Base-by-base conservation (phyloP, 345 rosid genomes). In the Nasturtium officinale region DNA sequence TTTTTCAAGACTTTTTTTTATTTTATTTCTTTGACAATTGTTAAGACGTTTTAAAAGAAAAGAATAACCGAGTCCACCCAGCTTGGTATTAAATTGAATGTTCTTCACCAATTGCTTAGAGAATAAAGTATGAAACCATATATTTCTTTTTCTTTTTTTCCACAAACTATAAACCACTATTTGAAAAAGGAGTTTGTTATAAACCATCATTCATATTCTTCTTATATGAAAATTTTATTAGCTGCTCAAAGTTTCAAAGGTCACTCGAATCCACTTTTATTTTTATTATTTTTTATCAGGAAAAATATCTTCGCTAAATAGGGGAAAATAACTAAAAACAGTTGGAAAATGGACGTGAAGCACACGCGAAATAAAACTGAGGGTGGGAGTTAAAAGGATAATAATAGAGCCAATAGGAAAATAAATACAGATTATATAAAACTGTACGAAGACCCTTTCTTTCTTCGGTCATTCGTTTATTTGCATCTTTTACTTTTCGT, bases 381-480 rank as follows among this genome's bases (percentile, higher is more conserved):
- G 61, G 5, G 61, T 74, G 61, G 7, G 33, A 7, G 12, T 37
- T 6, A 58, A 48, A 65, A 18, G 17, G 18, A n/a, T n/a, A n/a
- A n/a, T n/a, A 23, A 56, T 8, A 42, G 12, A 45, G 59, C 50
- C 71, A 63, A 55, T 32, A 64, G 23, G 65, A 73, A 72, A 73
- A 64, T 64, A 73, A 21, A n/a, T n/a, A n/a, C n/a, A n/a, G n/a
- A n/a, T n/a, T n/a, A n/a, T n/a, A n/a, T n/a, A n/a, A 53, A 60
- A 61, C 21, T 29, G 64, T 57, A 73, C 42, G 62, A 73, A 65
- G 21, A 56, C 65, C 43, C 61, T 64, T 1, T 65, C 60, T 65
- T 65, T 73, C 66, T 65, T 66, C 37, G 29, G 11, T 74, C 72
- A 37, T 64, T 55, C 65, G 38, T 55, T 30, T 18, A 40, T 71